Evolutionary conservation across 2,329 filamentous ascomycete species (phyloP).

Genomic region (Alternaria hordeiaustralica): DNA sequence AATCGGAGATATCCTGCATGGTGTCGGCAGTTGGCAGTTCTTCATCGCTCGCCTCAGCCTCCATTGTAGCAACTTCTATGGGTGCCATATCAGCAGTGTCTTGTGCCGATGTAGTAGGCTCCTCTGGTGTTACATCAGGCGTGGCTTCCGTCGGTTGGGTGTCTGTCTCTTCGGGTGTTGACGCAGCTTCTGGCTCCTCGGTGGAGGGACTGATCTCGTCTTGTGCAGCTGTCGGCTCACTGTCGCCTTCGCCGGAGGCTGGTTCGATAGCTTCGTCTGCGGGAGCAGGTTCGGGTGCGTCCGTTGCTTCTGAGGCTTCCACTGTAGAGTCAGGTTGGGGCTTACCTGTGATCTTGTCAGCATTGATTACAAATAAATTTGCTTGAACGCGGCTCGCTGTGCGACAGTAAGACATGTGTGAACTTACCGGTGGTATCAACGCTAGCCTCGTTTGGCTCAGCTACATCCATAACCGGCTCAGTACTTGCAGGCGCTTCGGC

Average conservation of each 20-base stretch:
- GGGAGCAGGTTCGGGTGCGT: background rate
- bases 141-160: background rate
- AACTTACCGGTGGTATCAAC: conserved; percentile 2
- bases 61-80: background rate
- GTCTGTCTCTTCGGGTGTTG: background rate
- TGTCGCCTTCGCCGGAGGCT: background rate
- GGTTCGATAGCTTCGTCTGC: background rate
- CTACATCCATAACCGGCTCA: background rate
- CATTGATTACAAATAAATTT: background rate
- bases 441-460: background rate
- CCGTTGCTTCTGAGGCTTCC: background rate
- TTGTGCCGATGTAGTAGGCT: background rate
- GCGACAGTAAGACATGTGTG: background rate
- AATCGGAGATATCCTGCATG: background rate
- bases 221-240: background rate
- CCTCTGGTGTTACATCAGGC: background rate
- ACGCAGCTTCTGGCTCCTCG: background rate
- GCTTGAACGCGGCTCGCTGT: background rate
- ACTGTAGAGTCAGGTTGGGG: background rate
- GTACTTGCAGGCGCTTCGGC: background rate
- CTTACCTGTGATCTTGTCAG: conserved; percentile 3
- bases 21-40: background rate
- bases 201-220: background rate
- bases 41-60: background rate
- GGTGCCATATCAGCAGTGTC: background rate